These are phyloP conservation scores for Phytophthora melonis DNA, from an alignment of 352 stramenopile species.

Conservation along the genomic window DNA sequence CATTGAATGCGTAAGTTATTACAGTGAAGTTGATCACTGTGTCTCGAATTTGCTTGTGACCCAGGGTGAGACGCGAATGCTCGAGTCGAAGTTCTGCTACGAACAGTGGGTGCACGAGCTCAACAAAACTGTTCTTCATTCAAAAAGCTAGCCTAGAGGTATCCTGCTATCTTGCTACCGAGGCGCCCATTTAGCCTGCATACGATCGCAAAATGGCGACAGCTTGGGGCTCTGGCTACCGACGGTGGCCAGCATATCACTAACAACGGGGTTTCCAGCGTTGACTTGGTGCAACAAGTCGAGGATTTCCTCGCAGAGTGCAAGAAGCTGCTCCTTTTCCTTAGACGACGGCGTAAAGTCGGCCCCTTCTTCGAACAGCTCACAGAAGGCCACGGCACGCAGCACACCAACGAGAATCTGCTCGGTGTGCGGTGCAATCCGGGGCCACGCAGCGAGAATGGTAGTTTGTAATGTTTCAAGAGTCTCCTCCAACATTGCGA, in stretches of 20 bases:
- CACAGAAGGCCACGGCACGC: constrained; percentile 72
- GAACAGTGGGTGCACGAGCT: too few relatives aligned
- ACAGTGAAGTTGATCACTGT: too few relatives aligned
- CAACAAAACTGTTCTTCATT: too few relatives aligned
- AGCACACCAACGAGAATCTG: constrained; percentile 76
- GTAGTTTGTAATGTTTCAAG: constrained; percentile 67
- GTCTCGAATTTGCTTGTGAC: too few relatives aligned
- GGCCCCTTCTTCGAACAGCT: constrained; percentile 57
- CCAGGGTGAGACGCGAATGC: too few relatives aligned
- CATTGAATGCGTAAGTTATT: too few relatives aligned
- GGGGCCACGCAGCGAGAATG: constrained; percentile 70
- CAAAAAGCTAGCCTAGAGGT: too few relatives aligned
- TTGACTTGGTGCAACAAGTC: constrained; percentile 48
- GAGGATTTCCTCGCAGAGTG: constrained; percentile 47
- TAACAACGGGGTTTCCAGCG: constrained; percentile 19
- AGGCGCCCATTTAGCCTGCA: constrained; percentile 26
- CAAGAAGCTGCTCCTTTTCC: constrained; percentile 45
- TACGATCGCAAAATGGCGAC: constrained; percentile 33
- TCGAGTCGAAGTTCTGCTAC: too few relatives aligned
- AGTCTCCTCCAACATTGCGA: constrained; percentile 55
- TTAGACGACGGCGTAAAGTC: constrained; percentile 35
- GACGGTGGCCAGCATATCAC: constrained; percentile 37
- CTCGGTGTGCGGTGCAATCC: constrained; percentile 73
- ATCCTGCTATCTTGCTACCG: not conserved
- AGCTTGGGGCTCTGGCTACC: constrained; percentile 33